Evolutionary conservation across 148 eudicot species (phyloP), one percentile per base, ranked within the genome.

Genomic region (Pharnaceum exiguum): DNA sequence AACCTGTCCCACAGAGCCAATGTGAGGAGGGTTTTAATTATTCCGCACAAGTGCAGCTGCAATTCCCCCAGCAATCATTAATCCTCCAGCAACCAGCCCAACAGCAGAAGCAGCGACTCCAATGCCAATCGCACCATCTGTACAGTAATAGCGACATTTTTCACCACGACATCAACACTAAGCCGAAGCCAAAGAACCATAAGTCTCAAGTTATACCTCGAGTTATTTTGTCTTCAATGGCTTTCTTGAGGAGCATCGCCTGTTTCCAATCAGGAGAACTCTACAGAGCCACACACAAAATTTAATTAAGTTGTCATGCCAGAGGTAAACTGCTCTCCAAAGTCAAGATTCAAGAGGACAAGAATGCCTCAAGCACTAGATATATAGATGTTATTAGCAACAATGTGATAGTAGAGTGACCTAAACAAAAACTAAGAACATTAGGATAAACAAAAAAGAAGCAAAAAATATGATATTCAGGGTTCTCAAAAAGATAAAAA

Each of bases 201-300:
- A 33, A 2, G 22, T 33, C 13, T 36, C 59, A 6, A 5, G 16
- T 23, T 19, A 30, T 24, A 74, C 78, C 78, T 74, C 62, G 64
- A 30, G 71, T 65, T 2, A 74, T 65, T 46, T 60, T 54, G 38
- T 74, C 78, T 55, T 74, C 78, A 25, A 74, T 60, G 46, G 63
- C 23, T 30, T 74, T 65, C 67, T 74, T 54, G 15, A 74, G 71
- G 19, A 51, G 23, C 42, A 53, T 33, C 2, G 78, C 78, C 44
- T 74, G 78, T 67, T 74, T 69, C 78, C 78, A 74, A 44, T 74
- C 78, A 46, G 78, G 71, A 38, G 71, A 74, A 64, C 69, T 74
- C 78, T 74, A 56, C 42, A 64, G 29, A 36, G 16, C 11, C 43
- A 47, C 31, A 51, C 16, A 65, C 21, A 25, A 38, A 62, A n/a